Base-by-base conservation (phyloP, 805 yeast species). In the Ogataea trehaloabstinens region DNA sequence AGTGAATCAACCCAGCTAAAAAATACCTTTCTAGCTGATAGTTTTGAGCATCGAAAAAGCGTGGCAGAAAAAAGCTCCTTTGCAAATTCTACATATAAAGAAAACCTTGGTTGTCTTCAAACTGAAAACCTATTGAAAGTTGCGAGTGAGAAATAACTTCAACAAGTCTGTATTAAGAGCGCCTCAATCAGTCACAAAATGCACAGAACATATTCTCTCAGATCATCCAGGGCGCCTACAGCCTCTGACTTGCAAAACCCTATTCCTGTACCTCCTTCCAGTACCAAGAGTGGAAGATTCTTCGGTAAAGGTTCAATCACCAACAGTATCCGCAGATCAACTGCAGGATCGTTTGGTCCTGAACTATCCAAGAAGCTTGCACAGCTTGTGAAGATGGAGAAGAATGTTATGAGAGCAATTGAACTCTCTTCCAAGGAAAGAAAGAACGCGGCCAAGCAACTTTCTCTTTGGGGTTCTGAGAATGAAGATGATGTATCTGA, bases 171-270 rank as follows among this genome's bases (percentile, higher is more conserved):
- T n/a, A n/a, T n/a, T n/a, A n/a, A n/a, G n/a, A n/a, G 25, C 25
- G 25, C 8, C 25, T 22, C 25, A 8, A 24, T 8, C 19, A 22
- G 22, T n/a, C 15, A 15, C 24, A 67, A 35, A 50, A 93, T 93
- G 99, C 97, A 91, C 77, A 85, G 97, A 82, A 91, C 99, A 35
- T 93, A 93, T 71, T 91, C 99, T 24, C 76, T 91, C 69, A 89
- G 99, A 79, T 82, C 89, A 56, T 66, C 83, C 40, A 85, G 96
- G 68, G 98, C 97, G 28, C 99, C 99, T 46, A 90, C 99, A 41
- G 98, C 98, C 44, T 79, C 96, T 51, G 96, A 91, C 70, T 68
- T 91, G 68, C 90, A 84, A 64, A 76, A 85, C 35, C 97, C 98
- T 24, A 91, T 95, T 40, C 98, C 98, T 34, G 98, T 97, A 50